Base-by-base conservation (phyloP, 1,139 yeast species). In the Scheffersomyces segobiensis region DNA sequence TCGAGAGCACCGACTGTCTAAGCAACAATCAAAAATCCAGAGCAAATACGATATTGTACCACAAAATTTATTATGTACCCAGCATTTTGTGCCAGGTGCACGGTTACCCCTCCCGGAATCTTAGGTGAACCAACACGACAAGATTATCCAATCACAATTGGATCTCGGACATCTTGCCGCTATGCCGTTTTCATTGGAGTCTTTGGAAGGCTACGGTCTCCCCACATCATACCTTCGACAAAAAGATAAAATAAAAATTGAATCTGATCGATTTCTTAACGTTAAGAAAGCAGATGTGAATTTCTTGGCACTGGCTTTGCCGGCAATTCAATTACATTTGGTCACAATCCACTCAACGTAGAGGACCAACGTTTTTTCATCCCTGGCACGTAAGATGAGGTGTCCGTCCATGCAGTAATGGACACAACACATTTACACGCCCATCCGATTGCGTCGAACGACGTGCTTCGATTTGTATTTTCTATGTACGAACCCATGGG, bases 261-360 rank as follows among this genome's bases (percentile, higher is more conserved):
- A 48, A 21, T 48, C 24, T 48, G n/a, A 48, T 48, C n/a, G 26
- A 14, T 10, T 48, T 19, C 50, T 47, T 48, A 48, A 48, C 50
- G 24, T 19, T 20, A 48, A n/a, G 24, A 48, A 48, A 21, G 26
- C 50, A 17, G 21, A 20, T 21, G 26, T 19, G 50, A 48, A 20
- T 20, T 48, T 48, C 50, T 48, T 48, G 50, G 50, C 50, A 21
- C 50, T 48, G 50, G 50, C 50, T 48, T 48, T 48, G 50, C 24
- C 50, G 50, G 50, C 26, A 24, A 48, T 48, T 19, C 22, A 48
- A 48, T 20, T 20, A 48, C 24, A 21, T 48, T 26, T 48, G 42
- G 42, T 32, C 42, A 32, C 42, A 32, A 32, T 32, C 42, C 42
- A 32, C 42, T 17, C 42, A 32, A 32, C 42, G 42, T 32, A 10